A percentile compares a stretch with the other conserved stretches of the same genome.
Evolutionary conservation across 78 protist genomes (phyloP).

Genomic region (Planoprotostelium fungivorum): DNA sequence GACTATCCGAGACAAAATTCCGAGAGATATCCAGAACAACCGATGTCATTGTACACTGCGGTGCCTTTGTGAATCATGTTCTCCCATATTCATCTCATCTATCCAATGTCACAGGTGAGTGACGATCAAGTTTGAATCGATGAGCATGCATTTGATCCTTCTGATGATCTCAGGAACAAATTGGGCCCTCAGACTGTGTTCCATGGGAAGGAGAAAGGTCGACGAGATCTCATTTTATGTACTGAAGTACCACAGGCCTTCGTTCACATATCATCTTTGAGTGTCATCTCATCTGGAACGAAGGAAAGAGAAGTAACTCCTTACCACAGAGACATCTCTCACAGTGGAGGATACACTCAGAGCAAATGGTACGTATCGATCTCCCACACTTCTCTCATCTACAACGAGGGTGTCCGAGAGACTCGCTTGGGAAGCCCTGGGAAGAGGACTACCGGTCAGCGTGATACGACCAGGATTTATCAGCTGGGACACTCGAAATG

Average conservation of each 20-base stretch:
- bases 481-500: not conserved
- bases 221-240: not conserved
- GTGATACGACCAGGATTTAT: not conserved
- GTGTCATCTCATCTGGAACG: no score
- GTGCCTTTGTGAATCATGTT: not conserved
- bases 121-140: no score
- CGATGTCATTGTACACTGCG: not conserved
- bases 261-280: not conserved
- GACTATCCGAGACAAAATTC: not conserved
- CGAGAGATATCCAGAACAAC: not conserved
- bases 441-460: not conserved
- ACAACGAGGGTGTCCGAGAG: not conserved
- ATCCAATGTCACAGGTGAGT: not conserved
- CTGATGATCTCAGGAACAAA: not conserved
- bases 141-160: no score
- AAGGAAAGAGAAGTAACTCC: no score
- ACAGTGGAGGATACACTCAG: not conserved
- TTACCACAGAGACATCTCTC: not conserved
- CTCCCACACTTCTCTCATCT: no score
- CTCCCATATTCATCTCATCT: not conserved
- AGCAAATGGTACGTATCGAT: not conserved
- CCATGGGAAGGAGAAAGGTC: not conserved
- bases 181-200: not conserved
- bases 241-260: not conserved
- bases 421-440: not conserved